Percentiles rank a stretch among this genome's conserved stretches.
These are phyloP conservation scores for Haplosporangium gracile DNA, from an alignment of 192 early-diverging fungal genomes.

Conservation along the genomic window DNA sequence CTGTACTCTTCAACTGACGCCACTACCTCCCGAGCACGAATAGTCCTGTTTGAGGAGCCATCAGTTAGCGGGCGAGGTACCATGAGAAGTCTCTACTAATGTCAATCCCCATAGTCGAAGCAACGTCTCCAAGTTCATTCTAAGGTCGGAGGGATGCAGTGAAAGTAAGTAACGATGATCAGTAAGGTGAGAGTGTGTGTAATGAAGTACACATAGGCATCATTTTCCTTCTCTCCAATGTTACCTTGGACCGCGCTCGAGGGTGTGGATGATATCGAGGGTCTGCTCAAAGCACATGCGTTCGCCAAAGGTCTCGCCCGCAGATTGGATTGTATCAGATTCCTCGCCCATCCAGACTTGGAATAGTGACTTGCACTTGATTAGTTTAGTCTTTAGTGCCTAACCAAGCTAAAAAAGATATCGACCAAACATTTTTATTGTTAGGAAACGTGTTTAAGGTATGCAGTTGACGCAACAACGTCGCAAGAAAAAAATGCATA, in stretches of 20 bases:
- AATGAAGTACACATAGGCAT: too few relatives aligned
- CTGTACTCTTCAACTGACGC: slow-evolving; percentile 65
- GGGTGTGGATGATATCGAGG: slow-evolving; percentile 34
- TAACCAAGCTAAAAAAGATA: slow-evolving; percentile 47
- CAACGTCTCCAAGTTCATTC: slow-evolving; percentile 52
- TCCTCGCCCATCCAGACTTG: slow-evolving; percentile 83
- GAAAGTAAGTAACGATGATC: background rate
- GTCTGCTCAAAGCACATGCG: slow-evolving; percentile 72
- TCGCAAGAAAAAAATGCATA: background rate
- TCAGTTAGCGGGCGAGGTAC: slow-evolving; percentile 61
- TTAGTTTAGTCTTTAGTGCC: slow-evolving; percentile 62
- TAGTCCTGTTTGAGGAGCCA: slow-evolving; percentile 58
- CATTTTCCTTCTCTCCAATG: background rate
- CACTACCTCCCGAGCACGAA: slow-evolving; percentile 59
- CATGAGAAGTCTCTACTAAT: slow-evolving; percentile 63
- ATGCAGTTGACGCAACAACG: background rate
- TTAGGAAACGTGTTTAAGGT: background rate
- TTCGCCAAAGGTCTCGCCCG: slow-evolving; percentile 74
- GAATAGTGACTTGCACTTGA: slow-evolving; percentile 62
- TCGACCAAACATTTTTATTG: background rate
- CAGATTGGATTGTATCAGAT: slow-evolving; percentile 73
- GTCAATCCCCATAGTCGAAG: slow-evolving; percentile 62
- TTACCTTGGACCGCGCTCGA: slow-evolving; percentile 18
- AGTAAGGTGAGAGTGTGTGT: background rate
- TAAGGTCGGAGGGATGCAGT: background rate